These are phyloP conservation scores for Berberis vulgaris DNA, from an alignment of 164 flowering plant species.

Conservation along the genomic window DNA sequence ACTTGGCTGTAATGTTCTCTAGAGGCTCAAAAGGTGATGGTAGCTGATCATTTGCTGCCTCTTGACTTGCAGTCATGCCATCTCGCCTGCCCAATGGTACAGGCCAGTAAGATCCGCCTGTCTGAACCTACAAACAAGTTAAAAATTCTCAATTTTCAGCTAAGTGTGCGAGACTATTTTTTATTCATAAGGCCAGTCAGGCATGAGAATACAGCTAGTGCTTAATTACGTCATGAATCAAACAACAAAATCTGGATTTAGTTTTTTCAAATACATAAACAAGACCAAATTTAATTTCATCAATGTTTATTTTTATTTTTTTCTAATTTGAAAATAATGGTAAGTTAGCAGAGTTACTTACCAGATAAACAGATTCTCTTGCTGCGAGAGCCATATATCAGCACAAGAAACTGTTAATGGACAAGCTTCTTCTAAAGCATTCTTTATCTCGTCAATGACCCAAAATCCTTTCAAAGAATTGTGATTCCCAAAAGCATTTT, in stretches of 20 bases:
- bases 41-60: constrained; percentile 41
- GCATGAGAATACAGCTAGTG: no score
- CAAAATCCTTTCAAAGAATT: constrained; percentile 32
- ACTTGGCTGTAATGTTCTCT: constrained; percentile 47
- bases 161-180: no score
- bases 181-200: no score
- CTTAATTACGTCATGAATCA: no score
- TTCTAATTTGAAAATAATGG: neutral
- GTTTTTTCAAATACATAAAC: no score
- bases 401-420: constrained; percentile 54
- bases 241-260: no score
- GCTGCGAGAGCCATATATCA: constrained; percentile 50
- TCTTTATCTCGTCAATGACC: constrained; percentile 54
- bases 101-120: constrained; percentile 61
- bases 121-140: constrained; percentile 17
- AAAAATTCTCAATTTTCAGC: no score
- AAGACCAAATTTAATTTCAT: no score
- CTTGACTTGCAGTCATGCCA: constrained; percentile 41
- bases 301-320: neutral
- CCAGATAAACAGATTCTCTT: constrained; percentile 33
- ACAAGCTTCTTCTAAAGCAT: constrained; percentile 41
- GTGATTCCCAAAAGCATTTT: constrained; percentile 38
- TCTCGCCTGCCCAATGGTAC: constrained; percentile 58
- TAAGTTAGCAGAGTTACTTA: constrained; percentile 10
- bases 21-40: constrained; percentile 63